phyloP scores from a whole-genome alignment of 202 grass and related monocot species.

The Saccharum hybrid region DNA sequence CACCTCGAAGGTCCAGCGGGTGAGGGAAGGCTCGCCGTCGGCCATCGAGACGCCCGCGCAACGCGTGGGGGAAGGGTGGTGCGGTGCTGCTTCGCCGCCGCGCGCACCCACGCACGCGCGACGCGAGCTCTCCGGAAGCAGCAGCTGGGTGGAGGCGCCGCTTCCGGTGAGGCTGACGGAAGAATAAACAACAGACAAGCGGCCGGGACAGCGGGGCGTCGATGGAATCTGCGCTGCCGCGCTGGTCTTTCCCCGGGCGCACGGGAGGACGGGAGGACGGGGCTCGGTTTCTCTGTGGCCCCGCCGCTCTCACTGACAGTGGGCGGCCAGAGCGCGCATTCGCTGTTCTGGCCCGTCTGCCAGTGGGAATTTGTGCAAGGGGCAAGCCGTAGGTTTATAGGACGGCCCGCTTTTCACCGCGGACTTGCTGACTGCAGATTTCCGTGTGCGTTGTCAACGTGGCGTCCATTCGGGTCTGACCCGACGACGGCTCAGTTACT shows the following conservation, averaged over 20 bases:
- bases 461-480: background rate
- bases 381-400: background rate
- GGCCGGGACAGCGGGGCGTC: background rate
- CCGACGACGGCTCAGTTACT: background rate
- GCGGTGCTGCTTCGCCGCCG: conserved; percentile 31
- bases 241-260: background rate
- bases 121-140: conserved; percentile 36
- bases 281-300: background rate
- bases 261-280: background rate
- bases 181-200: conserved; percentile 18
- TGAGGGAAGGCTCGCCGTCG: conserved; percentile 55
- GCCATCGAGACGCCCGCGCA: conserved; percentile 31
- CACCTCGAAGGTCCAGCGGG: conserved; percentile 65
- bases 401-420: background rate
- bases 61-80: background rate
- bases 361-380: background rate
- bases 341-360: background rate
- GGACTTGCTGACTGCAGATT: background rate
- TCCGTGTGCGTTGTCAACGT: conserved; percentile 14
- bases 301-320: background rate
- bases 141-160: background rate
- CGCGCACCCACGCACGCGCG: background rate
- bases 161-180: background rate
- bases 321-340: background rate
- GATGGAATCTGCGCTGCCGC: conserved; percentile 39